Evolutionary conservation across 2,329 filamentous ascomycete genomes (phyloP).

Genomic region (Pseudogymnoascus sp.): DNA sequence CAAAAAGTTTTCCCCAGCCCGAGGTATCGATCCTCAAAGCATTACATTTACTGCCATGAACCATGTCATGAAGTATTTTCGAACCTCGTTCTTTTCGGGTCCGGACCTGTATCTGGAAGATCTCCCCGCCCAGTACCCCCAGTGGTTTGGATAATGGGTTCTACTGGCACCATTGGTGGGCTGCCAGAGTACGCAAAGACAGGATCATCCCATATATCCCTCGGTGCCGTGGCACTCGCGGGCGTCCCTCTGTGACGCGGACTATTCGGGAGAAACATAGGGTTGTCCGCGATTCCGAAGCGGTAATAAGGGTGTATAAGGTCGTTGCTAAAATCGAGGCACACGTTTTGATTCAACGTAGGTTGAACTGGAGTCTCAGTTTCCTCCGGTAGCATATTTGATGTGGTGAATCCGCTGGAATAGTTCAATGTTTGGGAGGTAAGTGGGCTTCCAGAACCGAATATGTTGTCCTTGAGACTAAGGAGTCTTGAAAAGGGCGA

Average conservation of each 20-base stretch:
- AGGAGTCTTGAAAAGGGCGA: neutral
- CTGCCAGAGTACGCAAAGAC: neutral
- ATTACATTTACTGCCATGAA: neutral
- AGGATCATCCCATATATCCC: constrained; percentile 6
- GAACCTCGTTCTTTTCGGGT: neutral
- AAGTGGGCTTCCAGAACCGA: neutral
- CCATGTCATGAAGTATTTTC: neutral
- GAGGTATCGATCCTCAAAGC: neutral
- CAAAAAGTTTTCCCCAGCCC: neutral
- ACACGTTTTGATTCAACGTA: neutral
- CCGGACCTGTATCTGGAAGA: neutral
- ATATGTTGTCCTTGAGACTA: neutral
- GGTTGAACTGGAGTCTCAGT: neutral
- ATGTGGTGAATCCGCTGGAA: neutral
- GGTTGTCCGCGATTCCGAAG: neutral
- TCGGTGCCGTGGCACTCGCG: neutral
- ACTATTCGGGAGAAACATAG: neutral
- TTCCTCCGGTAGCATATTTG: neutral
- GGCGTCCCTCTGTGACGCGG: neutral
- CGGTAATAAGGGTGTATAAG: neutral
- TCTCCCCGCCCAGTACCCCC: neutral
- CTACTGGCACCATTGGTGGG: neutral
- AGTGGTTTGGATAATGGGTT: neutral
- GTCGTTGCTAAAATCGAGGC: neutral
- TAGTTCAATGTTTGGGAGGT: neutral